These are phyloP conservation scores for Leishmania arabica DNA, from an alignment of 208 protist genomes.

Conservation along the genomic window DNA sequence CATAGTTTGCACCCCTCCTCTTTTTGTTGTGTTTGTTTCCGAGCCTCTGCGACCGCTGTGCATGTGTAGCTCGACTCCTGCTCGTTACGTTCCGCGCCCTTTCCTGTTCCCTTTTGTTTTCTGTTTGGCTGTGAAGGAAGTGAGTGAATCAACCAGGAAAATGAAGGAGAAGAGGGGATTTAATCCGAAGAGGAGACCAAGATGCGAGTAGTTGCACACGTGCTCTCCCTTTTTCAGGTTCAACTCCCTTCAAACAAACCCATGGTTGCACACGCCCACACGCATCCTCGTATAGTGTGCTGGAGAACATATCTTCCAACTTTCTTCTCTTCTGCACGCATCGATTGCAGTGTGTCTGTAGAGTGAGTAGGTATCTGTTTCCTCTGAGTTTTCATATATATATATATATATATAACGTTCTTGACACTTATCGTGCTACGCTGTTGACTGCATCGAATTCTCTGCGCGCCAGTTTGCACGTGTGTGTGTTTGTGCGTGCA, in stretches of 20 bases:
- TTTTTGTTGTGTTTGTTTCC: not conserved
- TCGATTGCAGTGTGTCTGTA: not conserved
- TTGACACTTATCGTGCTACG: constrained; percentile 13
- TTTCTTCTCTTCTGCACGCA: not conserved
- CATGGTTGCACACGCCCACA: not conserved
- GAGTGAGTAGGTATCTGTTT: constrained; percentile 6
- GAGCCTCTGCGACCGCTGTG: not conserved
- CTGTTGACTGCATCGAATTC: constrained; percentile 15
- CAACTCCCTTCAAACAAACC: not conserved
- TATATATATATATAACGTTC: not conserved
- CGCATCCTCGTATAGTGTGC: not conserved
- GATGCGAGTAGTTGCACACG: not conserved
- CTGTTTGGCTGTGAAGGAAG: not conserved
- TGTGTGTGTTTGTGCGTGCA: not conserved
- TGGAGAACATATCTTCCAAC: not conserved
- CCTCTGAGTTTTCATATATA: not conserved
- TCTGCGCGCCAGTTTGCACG: constrained; percentile 7
- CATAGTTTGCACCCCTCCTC: not conserved
- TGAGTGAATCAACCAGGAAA: not conserved
- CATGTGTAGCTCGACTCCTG: not conserved
- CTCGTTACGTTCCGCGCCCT: not conserved
- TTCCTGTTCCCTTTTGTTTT: not conserved
- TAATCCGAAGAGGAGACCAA: not conserved
- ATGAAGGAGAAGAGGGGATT: not conserved
- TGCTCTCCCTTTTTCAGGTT: not conserved